Evolutionary conservation across 495 filamentous ascomycete species (phyloP), one percentile per base, ranked within the genome.

Genomic region (Aspergillus conjunctus): DNA sequence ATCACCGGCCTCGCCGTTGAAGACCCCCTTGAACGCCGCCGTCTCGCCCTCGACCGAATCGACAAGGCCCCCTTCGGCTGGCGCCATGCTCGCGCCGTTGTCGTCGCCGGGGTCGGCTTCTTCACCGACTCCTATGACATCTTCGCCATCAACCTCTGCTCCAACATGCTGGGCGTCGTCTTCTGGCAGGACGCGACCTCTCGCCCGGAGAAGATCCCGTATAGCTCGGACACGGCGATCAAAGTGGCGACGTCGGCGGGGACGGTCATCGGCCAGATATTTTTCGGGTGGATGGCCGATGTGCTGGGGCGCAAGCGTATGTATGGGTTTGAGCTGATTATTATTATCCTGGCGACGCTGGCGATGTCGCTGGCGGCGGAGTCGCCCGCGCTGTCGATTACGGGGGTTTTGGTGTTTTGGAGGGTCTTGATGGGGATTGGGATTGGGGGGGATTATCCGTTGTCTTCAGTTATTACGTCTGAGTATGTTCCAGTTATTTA

Each of bases 201-300:
- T 59, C 65, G 79, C 68, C 61, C 66, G 64, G 86, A 84, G 20
- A 67, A 69, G 54, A 87, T 91, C 67, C 86, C 87, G 22, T 79
- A 77, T 53, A 74, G 71, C 59, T 83, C 87, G 9, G 90, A 93
- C 67, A 93, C 89, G 2, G 91, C 88, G 50, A 91, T 96, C 78
- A 96, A 96, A 74, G 86, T 92, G 14, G 84, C 91, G 8, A 94
- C 91, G n/a, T 93, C 88, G 10, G 88, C 84, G 58, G 92, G 92
- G 45, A 95, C 91, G 22, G 90, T 95, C 61, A 75, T 96, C 60
- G 92, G 92, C 45, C 92, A 96, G 74, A 72, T 96, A 22, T 82
- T 82, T 60, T 95, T 96, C 67, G 92, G 92, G 54, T 86, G 81
- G 71, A 77, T 93, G 12, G 92, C 91, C 21, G 92, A 96, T 78